Conservation (phyloP, 2,329 filamentous ascomycete species). For the Ophiocordyceps robertsii region DNA sequence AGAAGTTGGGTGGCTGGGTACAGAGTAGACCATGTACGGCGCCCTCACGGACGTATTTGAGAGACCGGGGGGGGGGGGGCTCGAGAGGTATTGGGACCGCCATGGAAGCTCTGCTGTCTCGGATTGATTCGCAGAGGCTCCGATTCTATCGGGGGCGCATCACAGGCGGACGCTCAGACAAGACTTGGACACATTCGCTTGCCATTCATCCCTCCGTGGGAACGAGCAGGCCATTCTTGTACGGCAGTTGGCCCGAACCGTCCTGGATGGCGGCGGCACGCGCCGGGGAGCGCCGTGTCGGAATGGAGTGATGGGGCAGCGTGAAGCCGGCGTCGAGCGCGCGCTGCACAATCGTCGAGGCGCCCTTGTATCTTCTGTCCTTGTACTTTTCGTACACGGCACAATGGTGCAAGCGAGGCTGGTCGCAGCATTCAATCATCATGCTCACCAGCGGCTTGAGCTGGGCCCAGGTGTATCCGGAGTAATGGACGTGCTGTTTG, state of each 20-base stretch:
- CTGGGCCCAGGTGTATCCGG: constrained; percentile 81
- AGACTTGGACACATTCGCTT: neutral
- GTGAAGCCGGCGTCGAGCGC: constrained; percentile 52
- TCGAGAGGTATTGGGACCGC: too few relatives aligned
- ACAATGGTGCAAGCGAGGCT: constrained; percentile 66
- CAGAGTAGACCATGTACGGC: too few relatives aligned
- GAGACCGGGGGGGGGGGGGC: too few relatives aligned
- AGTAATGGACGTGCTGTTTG: constrained; percentile 77
- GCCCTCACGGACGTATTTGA: too few relatives aligned
- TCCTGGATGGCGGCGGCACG: constrained; percentile 8
- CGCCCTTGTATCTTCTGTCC: constrained; percentile 75
- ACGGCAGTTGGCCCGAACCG: constrained; percentile 12
- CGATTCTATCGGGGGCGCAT: neutral
- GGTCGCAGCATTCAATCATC: constrained; percentile 78
- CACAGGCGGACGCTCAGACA: neutral
- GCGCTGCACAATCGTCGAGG: constrained; percentile 64
- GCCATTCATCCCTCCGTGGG: constrained; percentile 16
- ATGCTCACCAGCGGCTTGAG: constrained; percentile 63
- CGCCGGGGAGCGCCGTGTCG: constrained; percentile 18
- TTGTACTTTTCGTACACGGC: constrained; percentile 89
- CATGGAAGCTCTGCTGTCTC: too few relatives aligned
- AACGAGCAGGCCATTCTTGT: constrained; percentile 15
- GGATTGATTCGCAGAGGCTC: neutral
- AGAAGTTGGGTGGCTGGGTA: too few relatives aligned
- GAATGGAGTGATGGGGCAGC: constrained; percentile 28